These are phyloP conservation scores for Mortierella sp. DNA, from an alignment of 371 early-diverging fungal species.

Conservation along the genomic window DNA sequence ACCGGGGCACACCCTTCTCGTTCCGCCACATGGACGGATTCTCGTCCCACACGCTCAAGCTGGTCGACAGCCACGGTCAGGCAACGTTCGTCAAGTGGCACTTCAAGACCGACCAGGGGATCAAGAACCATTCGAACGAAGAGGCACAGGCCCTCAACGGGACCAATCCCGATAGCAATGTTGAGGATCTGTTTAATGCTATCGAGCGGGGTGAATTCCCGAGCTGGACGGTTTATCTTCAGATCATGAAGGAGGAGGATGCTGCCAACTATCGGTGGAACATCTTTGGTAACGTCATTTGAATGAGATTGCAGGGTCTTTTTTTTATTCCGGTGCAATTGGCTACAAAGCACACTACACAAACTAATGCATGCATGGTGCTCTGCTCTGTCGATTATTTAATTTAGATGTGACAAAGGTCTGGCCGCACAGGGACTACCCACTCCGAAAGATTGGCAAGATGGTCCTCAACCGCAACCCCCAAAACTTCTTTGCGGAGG, in stretches of 20 bases:
- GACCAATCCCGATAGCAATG: slow-evolving; percentile 80
- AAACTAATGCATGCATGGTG: no score
- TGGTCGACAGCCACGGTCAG: slow-evolving; percentile 79
- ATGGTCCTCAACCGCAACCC: slow-evolving; percentile 84
- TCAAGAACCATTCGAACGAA: slow-evolving; percentile 77
- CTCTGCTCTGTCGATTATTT: no score
- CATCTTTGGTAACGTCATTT: slow-evolving; percentile 65
- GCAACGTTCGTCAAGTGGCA: slow-evolving; percentile 89
- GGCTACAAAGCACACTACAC: no score
- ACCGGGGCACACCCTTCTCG: slow-evolving; percentile 87
- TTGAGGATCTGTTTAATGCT: slow-evolving; percentile 80
- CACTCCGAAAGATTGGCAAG: slow-evolving; percentile 79
- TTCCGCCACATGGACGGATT: slow-evolving; percentile 87
- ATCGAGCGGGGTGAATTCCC: slow-evolving; percentile 83
- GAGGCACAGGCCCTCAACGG: slow-evolving; percentile 75
- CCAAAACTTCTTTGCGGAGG: slow-evolving; percentile 86
- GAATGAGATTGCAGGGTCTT: no score
- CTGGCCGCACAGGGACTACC: slow-evolving; percentile 81
- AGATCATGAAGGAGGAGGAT: slow-evolving; percentile 81
- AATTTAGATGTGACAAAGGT: slow-evolving; percentile 82
- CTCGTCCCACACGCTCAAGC: slow-evolving; percentile 82
- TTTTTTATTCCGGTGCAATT: background rate
- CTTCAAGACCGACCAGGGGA: slow-evolving; percentile 86
- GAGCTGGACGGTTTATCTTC: slow-evolving; percentile 81
- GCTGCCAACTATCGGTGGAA: slow-evolving; percentile 83